Evolutionary conservation across 768 basidiomycete genomes (phyloP).

Genomic region (Boletus sp.): DNA sequence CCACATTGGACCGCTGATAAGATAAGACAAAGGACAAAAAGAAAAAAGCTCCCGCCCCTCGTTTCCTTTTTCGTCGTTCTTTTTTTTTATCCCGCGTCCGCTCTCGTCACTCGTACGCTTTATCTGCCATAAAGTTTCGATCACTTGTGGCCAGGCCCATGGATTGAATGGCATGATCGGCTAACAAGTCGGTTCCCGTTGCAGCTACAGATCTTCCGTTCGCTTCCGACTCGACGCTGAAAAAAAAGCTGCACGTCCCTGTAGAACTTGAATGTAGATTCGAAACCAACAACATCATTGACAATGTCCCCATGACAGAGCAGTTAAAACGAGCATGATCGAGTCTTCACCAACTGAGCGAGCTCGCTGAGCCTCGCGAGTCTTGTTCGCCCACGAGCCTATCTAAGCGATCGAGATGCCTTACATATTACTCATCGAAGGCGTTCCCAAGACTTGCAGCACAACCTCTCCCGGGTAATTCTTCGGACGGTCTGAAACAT

Average conservation of each 20-base stretch:
- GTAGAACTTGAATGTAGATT: too few relatives aligned
- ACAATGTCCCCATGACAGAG: too few relatives aligned
- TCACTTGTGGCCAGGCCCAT: constrained; percentile 5
- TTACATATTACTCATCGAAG: too few relatives aligned
- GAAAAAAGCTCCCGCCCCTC: constrained; percentile 2
- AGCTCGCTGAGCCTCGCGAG: too few relatives aligned
- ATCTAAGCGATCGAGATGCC: too few relatives aligned
- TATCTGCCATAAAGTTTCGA: constrained; percentile 6
- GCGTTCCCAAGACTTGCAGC: too few relatives aligned
- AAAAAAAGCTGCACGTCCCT: constrained; percentile 10
- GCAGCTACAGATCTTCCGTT: constrained; percentile 10
- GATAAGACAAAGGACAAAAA: constrained; percentile 24
- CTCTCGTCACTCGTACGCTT: constrained; percentile 9
- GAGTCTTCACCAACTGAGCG: too few relatives aligned
- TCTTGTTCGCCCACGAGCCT: too few relatives aligned
- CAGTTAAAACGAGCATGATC: too few relatives aligned
- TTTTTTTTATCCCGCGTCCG: constrained; percentile 12
- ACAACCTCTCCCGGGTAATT: background rate
- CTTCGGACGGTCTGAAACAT: constrained; percentile 13
- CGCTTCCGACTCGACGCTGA: constrained; percentile 23
- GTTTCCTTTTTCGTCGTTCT: constrained; percentile 13
- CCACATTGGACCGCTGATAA: constrained; percentile 27
- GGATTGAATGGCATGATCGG: constrained; percentile 15
- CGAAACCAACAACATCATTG: constrained; percentile 21
- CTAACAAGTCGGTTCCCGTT: background rate